Base-by-base conservation (phyloP, 2,329 filamentous ascomycete species). In the Neopestalotiopsis rosae region DNA sequence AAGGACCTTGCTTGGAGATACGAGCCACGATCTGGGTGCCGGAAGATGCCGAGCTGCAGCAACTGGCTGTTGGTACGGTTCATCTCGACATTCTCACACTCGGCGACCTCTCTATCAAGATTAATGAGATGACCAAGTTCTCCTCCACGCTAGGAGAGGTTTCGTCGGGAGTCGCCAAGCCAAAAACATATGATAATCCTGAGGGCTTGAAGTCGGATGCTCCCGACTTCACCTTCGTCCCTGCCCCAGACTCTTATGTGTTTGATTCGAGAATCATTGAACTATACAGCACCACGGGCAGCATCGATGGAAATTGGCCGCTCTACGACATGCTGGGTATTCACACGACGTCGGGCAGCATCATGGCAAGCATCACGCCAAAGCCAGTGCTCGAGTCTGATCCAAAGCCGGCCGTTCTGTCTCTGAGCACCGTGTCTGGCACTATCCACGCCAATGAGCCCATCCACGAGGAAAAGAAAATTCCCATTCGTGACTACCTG, bases 281-380 rank as follows among this genome's bases (percentile, higher is more conserved):
- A 34, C 79, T 85, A 14, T 71, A 75, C 32, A 85, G 86, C 20
- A 80, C 81, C 2, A 81, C 84, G 1, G 84, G 84, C 7, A 64
- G 76, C 14, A 82, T 89, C 70, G 69, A 69, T 14, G 87, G 87
- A 38, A 82, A 80, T 75, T 88, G 85, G 79, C 85, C 87, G 0
- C 78, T 89, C 1, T 85, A 83, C 74, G 84, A 88, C 72, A 76
- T 81, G 38, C 80, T 89, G 13, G 76, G 79, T 20, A 75, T 88
- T n/a, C 72, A 77, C 20, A 81, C 83, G 7, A 78, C 79, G 0
- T 84, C 86, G 0, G 87, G 87, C 61, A 72, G 78, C 66, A 76
- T 88, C 68, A 69, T 69, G 17, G 78, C 80, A 3, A 79, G 78
- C 42, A 76, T 88, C 66, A 77, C 76, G 13, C 84, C 84, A 5